Conservation (phyloP, 192 early-diverging fungal species). For the Coemansia nantahalensis region DNA sequence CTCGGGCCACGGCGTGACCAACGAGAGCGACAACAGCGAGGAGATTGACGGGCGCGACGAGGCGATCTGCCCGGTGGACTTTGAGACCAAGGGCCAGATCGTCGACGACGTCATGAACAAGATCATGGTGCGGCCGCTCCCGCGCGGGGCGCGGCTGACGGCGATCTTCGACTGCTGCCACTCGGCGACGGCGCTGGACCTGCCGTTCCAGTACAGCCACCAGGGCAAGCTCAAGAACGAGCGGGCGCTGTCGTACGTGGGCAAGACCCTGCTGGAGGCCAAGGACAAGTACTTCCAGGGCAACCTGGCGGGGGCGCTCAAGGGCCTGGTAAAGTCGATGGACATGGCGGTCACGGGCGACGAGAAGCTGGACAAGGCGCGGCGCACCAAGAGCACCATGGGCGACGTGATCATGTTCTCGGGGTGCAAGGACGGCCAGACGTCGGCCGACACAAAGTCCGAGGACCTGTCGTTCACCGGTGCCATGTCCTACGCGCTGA, state of each 20-base stretch:
- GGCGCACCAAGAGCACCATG: conserved; percentile 45
- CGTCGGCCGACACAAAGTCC: conserved; percentile 74
- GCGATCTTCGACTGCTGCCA: conserved; percentile 87
- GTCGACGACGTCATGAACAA: conserved; percentile 75
- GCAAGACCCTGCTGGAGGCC: conserved; percentile 35
- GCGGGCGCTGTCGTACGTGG: conserved; percentile 42
- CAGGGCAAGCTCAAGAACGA: conserved; percentile 60
- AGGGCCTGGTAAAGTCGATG: conserved; percentile 39
- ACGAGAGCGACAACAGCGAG: conserved; percentile 60
- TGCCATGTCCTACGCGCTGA: conserved; percentile 76
- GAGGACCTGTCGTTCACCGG: conserved; percentile 58
- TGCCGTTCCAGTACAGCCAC: conserved; percentile 77
- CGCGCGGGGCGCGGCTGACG: conserved; percentile 69
- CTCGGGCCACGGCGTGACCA: conserved; percentile 74
- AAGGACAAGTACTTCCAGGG: conserved; percentile 40
- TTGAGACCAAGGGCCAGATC: conserved; percentile 60
- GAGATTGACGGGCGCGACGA: conserved; percentile 80
- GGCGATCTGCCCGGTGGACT: conserved; percentile 71
- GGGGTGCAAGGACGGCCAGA: conserved; percentile 80
- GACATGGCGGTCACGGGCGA: conserved; percentile 45
- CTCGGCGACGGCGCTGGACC: conserved; percentile 76
- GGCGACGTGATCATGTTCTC: conserved; percentile 81
- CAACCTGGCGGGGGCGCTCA: conserved; percentile 39
- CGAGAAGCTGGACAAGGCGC: conserved; percentile 41
- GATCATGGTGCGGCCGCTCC: conserved; percentile 70